Conservation (phyloP, 2,329 filamentous ascomycete genomes). For the Cercospora canescens region DNA sequence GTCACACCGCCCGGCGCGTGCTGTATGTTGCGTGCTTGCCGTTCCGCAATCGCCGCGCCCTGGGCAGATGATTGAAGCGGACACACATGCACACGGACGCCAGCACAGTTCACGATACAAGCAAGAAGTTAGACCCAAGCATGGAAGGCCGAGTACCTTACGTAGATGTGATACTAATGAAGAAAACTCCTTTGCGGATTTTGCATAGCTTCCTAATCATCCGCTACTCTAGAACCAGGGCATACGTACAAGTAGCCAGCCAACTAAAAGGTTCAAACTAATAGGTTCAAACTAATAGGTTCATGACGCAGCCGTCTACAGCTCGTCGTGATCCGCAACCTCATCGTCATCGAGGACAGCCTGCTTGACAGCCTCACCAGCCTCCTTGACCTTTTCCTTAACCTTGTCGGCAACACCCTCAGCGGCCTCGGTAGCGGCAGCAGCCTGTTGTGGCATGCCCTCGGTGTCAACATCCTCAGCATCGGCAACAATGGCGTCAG, state of each 20-base stretch:
- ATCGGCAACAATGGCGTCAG: conserved; percentile 52
- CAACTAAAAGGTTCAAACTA: background rate
- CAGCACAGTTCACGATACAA: background rate
- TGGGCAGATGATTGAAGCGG: background rate
- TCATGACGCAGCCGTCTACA: conserved; percentile 56
- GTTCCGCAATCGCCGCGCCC: background rate
- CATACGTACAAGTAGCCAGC: background rate
- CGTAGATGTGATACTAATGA: background rate
- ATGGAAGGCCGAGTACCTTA: background rate
- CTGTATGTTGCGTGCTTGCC: background rate
- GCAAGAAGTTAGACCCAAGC: background rate
- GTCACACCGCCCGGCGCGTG: background rate
- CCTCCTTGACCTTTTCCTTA: conserved; percentile 40
- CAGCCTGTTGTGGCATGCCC: conserved; percentile 48
- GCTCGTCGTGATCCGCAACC: conserved; percentile 65
- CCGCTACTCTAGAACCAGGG: conserved; percentile 2
- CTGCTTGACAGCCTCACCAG: conserved; percentile 34
- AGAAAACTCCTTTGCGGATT: background rate
- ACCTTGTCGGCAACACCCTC: conserved; percentile 21
- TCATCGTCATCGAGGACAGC: conserved; percentile 37
- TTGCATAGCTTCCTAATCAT: background rate
- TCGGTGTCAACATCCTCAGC: conserved; percentile 47
- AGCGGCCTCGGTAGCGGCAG: conserved; percentile 41
- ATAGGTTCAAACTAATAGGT: too few relatives aligned
- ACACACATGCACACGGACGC: too few relatives aligned